Evolutionary conservation across 1,284 basidiomycete genomes (phyloP).

Genomic region (Trametes versicolor): DNA sequence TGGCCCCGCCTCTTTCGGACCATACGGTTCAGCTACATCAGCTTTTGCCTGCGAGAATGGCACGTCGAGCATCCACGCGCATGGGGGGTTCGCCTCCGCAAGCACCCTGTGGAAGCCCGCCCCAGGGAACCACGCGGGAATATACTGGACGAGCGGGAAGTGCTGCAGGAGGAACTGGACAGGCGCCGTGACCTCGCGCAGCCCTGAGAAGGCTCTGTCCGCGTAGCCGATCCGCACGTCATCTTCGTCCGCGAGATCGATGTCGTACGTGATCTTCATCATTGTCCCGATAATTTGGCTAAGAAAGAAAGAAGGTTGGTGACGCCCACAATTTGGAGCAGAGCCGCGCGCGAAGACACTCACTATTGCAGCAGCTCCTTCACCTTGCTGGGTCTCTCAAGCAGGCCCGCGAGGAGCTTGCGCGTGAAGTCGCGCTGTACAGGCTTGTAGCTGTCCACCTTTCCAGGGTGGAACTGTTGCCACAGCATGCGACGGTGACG

Average conservation of each 20-base stretch:
- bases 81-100: neutral
- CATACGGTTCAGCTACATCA: neutral
- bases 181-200: constrained; percentile 19
- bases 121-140: constrained; percentile 39
- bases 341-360: neutral
- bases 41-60: constrained; percentile 2
- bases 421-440: constrained; percentile 11
- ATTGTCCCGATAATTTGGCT: constrained; percentile 3
- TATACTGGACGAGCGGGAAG: constrained; percentile 29
- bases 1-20: no score
- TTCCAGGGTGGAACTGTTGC: constrained; percentile 27
- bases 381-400: neutral
- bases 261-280: constrained; percentile 31
- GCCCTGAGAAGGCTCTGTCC: constrained; percentile 14
- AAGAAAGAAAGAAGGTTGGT: neutral
- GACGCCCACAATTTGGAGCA: no score
- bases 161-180: constrained; percentile 24
- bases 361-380: neutral
- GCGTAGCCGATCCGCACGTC: constrained; percentile 28
- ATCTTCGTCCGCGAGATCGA: constrained; percentile 17
- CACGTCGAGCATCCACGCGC: neutral
- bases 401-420: constrained; percentile 10
- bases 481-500: constrained; percentile 19
- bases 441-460: constrained; percentile 4
- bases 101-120: neutral